Percentiles rank a stretch among this genome's conserved stretches.
Evolutionary conservation across 805 yeast genomes (phyloP).

Genomic region (Cyberlindnera maclurae): DNA sequence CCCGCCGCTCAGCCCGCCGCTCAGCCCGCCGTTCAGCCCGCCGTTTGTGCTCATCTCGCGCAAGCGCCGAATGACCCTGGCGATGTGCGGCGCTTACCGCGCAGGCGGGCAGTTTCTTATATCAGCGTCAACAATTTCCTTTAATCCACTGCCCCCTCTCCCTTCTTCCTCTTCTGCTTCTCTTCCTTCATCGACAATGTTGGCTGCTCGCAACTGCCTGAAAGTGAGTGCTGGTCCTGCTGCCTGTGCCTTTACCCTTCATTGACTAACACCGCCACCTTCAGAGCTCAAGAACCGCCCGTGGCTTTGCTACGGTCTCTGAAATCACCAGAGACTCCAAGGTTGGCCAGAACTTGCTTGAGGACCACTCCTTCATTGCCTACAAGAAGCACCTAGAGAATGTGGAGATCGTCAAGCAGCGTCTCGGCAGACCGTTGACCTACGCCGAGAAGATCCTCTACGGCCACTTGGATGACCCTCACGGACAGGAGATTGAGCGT

Average conservation of each 20-base stretch:
- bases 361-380: constrained; percentile 78
- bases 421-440: constrained; percentile 84
- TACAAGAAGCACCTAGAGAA: constrained; percentile 89
- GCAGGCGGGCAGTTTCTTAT: background rate
- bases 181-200: constrained; percentile 9
- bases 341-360: constrained; percentile 75
- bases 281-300: constrained; percentile 19
- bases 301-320: constrained; percentile 36
- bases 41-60: constrained; percentile 1
- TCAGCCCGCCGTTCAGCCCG: too few species aligned
- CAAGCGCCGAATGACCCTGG: constrained; percentile 11
- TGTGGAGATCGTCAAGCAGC: constrained; percentile 73
- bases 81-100: constrained; percentile 8
- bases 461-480: constrained; percentile 92
- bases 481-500: constrained; percentile 75
- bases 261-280: too few species aligned
- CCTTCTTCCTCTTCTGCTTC: too few species aligned
- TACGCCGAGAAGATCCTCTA: constrained; percentile 93
- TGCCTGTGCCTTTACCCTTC: too few species aligned
- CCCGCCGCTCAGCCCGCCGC: too few species aligned
- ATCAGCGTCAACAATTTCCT: background rate
- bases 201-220: constrained; percentile 17
- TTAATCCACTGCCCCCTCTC: background rate
- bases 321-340: constrained; percentile 56
- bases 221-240: background rate